Evolutionary conservation across 2,329 filamentous ascomycete species (phyloP).

Genomic region (Fusarium chaquense): DNA sequence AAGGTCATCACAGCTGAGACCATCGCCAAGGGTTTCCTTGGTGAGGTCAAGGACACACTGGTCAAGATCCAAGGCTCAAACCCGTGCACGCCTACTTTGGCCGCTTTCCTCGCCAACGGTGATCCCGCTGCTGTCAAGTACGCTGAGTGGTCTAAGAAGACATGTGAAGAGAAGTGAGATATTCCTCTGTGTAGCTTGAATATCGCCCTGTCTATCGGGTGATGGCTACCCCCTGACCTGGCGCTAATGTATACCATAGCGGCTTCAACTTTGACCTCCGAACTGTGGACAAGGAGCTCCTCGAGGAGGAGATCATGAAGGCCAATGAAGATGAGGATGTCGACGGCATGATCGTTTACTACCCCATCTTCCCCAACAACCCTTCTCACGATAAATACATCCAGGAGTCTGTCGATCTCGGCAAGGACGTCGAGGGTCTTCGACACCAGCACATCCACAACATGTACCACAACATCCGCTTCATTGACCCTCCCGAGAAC

Average conservation of each 20-base stretch:
- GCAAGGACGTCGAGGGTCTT: conserved; percentile 96
- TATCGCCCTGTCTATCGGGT: conserved; percentile 38
- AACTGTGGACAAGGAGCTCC: conserved; percentile 84
- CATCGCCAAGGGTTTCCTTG: conserved; percentile 84
- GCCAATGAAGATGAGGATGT: conserved; percentile 84
- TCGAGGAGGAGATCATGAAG: conserved; percentile 87
- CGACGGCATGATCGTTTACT: conserved; percentile 97
- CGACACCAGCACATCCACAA: conserved; percentile 96
- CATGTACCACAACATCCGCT: conserved; percentile 99
- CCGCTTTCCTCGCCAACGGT: conserved; percentile 91
- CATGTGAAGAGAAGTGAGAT: conserved; percentile 92
- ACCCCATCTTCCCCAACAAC: conserved; percentile 89
- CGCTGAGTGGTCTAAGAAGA: conserved; percentile 97
- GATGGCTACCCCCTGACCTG: conserved; percentile 34
- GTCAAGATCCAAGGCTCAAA: conserved; percentile 72
- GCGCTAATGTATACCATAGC: conserved; percentile 60
- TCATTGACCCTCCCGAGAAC: conserved; percentile 82
- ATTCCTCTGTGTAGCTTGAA: conserved; percentile 31
- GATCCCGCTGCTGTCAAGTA: conserved; percentile 94
- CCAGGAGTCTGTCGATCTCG: conserved; percentile 89
- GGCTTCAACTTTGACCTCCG: conserved; percentile 91
- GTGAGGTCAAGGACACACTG: conserved; percentile 82
- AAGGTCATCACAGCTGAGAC: conserved; percentile 92
- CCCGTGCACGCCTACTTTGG: conserved; percentile 75
- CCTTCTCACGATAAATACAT: conserved; percentile 92